Percentiles rank a stretch among this genome's conserved stretches.
Conservation (phyloP, 805 yeast species). For the Saccharomyces eubayanus region DNA sequence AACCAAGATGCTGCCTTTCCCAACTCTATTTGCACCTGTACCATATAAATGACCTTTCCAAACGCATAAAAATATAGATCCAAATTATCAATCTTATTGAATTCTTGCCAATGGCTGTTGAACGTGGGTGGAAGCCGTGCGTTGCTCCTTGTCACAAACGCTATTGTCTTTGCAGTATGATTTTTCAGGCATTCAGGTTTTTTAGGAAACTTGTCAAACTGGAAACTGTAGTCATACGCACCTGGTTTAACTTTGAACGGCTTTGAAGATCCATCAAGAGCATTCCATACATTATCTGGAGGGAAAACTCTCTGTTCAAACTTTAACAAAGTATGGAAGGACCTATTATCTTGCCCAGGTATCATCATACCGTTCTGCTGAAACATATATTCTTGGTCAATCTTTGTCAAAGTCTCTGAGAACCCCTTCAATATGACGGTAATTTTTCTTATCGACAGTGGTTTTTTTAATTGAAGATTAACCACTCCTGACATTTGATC, state of each 20-base stretch:
- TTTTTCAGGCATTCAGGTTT: conserved; percentile 21
- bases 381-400: conserved; percentile 16
- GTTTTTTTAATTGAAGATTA: conserved; percentile 17
- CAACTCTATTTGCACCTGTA: conserved; percentile 22
- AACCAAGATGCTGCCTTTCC: conserved; percentile 27
- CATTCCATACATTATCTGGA: conserved; percentile 29
- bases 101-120: conserved; percentile 20
- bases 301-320: conserved; percentile 24
- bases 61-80: conserved; percentile 23
- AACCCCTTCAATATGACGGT: conserved; percentile 48
- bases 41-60: conserved; percentile 24
- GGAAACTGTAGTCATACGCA: conserved; percentile 19
- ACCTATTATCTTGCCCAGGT: conserved; percentile 23
- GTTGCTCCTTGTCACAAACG: conserved; percentile 16
- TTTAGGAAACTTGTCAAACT: conserved; percentile 20
- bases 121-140: conserved; percentile 26
- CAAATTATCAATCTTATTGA: conserved; percentile 18
- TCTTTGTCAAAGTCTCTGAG: conserved; percentile 22
- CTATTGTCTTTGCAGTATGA: conserved; percentile 16
- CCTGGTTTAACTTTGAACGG: conserved; percentile 28
- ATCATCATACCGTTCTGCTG: conserved; percentile 20
- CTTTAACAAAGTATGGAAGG: conserved; percentile 20
- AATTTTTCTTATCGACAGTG: conserved; percentile 24
- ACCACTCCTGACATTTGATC: conserved; percentile 25
- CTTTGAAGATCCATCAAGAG: conserved; percentile 22